Evolutionary conservation across 306 rosid species (phyloP), one percentile per base, ranked within the genome.

Genomic region (Senna tora): DNA sequence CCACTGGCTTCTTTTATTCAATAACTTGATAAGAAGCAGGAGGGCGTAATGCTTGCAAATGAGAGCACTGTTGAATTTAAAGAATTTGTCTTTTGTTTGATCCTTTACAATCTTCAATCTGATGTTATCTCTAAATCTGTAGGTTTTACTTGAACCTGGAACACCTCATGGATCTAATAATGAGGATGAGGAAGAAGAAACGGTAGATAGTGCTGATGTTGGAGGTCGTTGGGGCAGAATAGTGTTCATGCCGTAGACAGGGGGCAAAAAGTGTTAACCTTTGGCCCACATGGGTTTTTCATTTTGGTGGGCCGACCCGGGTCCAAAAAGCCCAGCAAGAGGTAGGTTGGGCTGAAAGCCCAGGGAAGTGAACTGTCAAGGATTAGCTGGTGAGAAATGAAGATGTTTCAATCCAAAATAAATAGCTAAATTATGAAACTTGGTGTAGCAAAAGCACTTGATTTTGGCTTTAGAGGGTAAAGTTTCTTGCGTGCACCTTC

Each of bases 171-270:
- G 97, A 70, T 94, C 89, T 49, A 88, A 60, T 74, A 89, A 80
- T 10, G 69, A 36, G 14, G 64, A 38, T 16, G 77, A 53, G 15
- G 83, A 65, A 20, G 79, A 61, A 68, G 88, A 75, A 19, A 84
- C 73, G 32, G 55, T 75, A 9, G 41, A 47, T 9, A 60, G 47
- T 54, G 96, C 97, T 67, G 92, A 85, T 88, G 86, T 91, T 20
- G 96, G 97, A 61, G 95, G 97, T 54, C 96, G 99, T 10, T 94
- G 99, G 97, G 99, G 93, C 42, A 84, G 97, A 77, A 89, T 91
- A 64, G 62, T 91, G 45, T 89, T 80, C 80, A 71, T 89, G 80
- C 91, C 97, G 99, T 12, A 89, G 84, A 74, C 99, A 94, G 20
- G 89, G 89, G 14, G 73, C 87, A 62, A 38, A 1, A 25, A 25